Base-by-base conservation (phyloP, 371 early-diverging fungal genomes). In the Smittium culicis region DNA sequence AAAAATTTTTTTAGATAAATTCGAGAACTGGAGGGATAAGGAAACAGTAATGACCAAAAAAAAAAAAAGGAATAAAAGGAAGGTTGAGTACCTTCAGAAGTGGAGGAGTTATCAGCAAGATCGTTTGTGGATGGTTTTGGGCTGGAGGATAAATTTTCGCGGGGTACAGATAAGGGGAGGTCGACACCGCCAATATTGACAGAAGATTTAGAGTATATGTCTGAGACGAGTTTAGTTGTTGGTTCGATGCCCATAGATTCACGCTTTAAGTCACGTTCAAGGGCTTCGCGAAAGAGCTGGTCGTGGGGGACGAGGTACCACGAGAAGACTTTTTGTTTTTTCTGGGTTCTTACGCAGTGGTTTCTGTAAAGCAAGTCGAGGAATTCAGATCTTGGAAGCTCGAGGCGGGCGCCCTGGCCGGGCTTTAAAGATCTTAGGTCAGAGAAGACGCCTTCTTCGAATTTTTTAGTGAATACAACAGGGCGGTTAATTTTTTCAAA, bases 301-400 rank as follows among this genome's bases (percentile, higher is more conserved):
- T 99, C 99, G 79, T 98, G 98, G 25, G 93, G 95, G 2, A 99
- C 99, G 35, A 93, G 89, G 77, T 90, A 91, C 99, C 99, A 99
- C 76, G 86, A 96, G 77, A 99, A 99, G 24, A 99, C 99, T 72
- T 99, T 99, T 77, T 94, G 96, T 79, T 99, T 99, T 84, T 99
- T 99, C 79, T 99, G 99, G 8, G 99, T 98, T 34, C 99, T 86
- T 68, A 99, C 94, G 77, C 99, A 99, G 70, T 94, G 90, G 79
- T 96, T 88, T 79, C 94, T 93, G 85, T 96, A 95, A 64, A 99
- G 82, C 80, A 96, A 91, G 74, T 98, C 98, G 56, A 99, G 80
- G 72, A 99, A 92, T 68, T 92, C 94, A 16, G 92, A 92, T 62
- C 98, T 85, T 24, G 98, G 96, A 69, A 92, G 92, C 79, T 99